Base-by-base conservation (phyloP, 2,329 filamentous ascomycete genomes). In the Fonsecaea nubica region DNA sequence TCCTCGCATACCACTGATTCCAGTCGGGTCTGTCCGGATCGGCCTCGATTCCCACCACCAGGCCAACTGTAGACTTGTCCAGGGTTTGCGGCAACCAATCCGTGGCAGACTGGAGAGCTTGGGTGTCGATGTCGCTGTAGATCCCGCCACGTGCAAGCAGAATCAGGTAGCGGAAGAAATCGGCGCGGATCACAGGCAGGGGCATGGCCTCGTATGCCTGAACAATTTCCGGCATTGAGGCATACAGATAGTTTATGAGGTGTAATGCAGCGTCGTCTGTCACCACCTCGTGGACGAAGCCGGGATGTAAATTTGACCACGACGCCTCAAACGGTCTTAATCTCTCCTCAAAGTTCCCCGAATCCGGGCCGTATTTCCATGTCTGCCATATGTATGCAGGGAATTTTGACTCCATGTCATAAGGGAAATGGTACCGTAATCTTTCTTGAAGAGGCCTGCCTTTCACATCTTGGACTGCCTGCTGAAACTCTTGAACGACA, bases 311-410 rank as follows among this genome's bases (percentile, higher is more conserved):
- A 72, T 91, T 85, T 8, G 92, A 90, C 95, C 95, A 99, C 68
- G 91, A 93, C 13, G 92, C 91, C 80, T 98, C 95, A 66, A 92
- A 86, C 55, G 91, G 88, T 68, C 93, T 89, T 76, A 97, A 93
- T 21, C 83, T 81, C 69, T 90, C 87, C 10, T 80, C 80, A 76
- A 99, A 99, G 68, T 91, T 85, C 58, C 87, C 84, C 25, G 92
- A 90, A 1, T 89, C 86, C 0, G 94, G 93, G 0, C 88, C 91
- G 75, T 88, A 90, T 79, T 96, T 97, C 95, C 95, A 99, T 13
- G 95, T 99, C 84, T 99, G 95, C 95, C 95, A 99, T 76, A 99
- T 96, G 82, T 97, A 98, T 64, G 93, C 93, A 2, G 95, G 95
- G 78, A 98, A 98, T 78, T 94, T 96, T 73, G 84, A 80, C 75